Conservation (phyloP, 2,329 filamentous ascomycete species). For the Tolypocladium amazonense region DNA sequence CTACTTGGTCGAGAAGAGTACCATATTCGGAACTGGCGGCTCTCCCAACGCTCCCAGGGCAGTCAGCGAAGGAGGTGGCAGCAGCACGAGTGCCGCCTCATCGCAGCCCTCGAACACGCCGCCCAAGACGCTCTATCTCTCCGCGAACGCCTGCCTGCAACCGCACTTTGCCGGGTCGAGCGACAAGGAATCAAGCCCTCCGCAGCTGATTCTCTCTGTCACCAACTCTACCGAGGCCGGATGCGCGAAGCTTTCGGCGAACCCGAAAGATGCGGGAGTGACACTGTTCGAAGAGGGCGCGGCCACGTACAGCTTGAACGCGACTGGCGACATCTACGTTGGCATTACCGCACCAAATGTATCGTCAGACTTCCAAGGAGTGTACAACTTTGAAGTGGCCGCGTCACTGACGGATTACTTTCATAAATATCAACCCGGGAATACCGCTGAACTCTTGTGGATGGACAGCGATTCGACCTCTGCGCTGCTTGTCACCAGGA, state of each 20-base stretch:
- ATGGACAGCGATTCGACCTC: constrained; percentile 77
- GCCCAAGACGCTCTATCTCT: constrained; percentile 56
- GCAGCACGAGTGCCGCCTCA: constrained; percentile 1
- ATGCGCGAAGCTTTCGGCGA: constrained; percentile 15
- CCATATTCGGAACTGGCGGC: constrained; percentile 13
- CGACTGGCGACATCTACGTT: constrained; percentile 62
- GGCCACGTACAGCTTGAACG: constrained; percentile 50
- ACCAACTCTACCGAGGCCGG: constrained; percentile 38
- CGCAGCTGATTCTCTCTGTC: constrained; percentile 70
- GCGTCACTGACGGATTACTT: constrained; percentile 72
- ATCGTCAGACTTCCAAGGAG: constrained; percentile 46
- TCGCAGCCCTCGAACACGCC: not conserved
- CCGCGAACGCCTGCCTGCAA: constrained; percentile 77
- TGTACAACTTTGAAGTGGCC: constrained; percentile 73
- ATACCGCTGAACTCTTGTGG: constrained; percentile 51
- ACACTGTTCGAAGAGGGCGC: constrained; percentile 57
- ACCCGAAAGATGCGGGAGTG: constrained; percentile 13
- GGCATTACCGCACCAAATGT: constrained; percentile 62
- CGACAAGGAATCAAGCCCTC: constrained; percentile 28
- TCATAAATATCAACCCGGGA: constrained; percentile 46
- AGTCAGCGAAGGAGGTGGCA: constrained; percentile 6
- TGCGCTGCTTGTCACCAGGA: constrained; percentile 68
- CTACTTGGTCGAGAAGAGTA: constrained; percentile 19
- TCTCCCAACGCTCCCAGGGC: constrained; percentile 2
- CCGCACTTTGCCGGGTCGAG: constrained; percentile 31